Evolutionary conservation across 495 filamentous ascomycete genomes (phyloP).

Genomic region (Chaetomium cochliodes): DNA sequence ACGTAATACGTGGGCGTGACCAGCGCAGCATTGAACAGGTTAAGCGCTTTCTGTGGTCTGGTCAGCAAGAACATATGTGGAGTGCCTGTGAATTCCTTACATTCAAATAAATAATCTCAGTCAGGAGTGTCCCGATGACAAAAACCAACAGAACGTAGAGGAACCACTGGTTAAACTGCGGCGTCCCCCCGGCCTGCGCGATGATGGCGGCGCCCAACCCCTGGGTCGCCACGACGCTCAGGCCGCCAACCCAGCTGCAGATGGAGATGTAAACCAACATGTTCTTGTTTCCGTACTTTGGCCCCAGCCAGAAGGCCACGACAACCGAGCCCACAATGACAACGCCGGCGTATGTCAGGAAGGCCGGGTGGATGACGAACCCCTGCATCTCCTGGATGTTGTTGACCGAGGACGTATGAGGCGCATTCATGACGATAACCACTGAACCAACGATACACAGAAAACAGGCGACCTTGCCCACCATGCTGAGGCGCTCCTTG

Average conservation of each 20-base stretch:
- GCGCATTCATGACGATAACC: conserved; percentile 92
- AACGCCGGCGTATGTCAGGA: conserved; percentile 80
- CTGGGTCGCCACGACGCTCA: conserved; percentile 94
- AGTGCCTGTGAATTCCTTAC: conserved; percentile 54
- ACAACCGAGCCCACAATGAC: conserved; percentile 70
- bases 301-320: conserved; percentile 78
- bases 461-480: conserved; percentile 95
- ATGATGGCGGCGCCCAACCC: conserved; percentile 90
- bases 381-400: conserved; percentile 91
- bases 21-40: conserved; percentile 93
- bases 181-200: conserved; percentile 71
- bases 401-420: conserved; percentile 75
- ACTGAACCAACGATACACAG: conserved; percentile 91
- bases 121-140: conserved; percentile 80
- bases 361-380: conserved; percentile 84
- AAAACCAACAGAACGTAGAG: conserved; percentile 89
- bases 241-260: conserved; percentile 89
- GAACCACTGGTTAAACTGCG: conserved; percentile 98
- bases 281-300: conserved; percentile 89
- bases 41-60: conserved; percentile 83
- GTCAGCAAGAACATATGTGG: conserved; percentile 29
- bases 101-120: conserved; percentile 93
- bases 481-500: conserved; percentile 91
- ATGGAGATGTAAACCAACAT: conserved; percentile 98
- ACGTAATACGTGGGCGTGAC: conserved; percentile 99